phyloP scores from a whole-genome alignment of 352 stramenopile genomes.

The Phytophthora ohioensis region DNA sequence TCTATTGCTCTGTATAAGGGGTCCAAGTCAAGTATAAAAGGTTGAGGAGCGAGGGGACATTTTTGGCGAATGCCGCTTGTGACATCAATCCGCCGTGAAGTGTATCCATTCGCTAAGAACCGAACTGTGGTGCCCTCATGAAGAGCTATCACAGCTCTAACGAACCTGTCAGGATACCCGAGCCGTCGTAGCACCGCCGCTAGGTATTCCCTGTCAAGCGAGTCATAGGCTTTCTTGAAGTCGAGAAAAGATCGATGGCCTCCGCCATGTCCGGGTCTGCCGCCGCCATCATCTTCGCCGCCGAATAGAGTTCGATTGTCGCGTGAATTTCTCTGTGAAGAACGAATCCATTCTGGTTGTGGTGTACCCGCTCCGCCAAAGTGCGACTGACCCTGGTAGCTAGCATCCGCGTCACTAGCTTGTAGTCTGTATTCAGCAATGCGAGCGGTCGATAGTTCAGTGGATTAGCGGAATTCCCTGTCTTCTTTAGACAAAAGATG shows the following conservation, averaged over 20 bases:
- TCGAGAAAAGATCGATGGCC: neutral
- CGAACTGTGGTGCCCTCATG: neutral
- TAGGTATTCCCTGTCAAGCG: neutral
- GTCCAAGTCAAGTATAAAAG: neutral
- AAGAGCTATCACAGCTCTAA: too few relatives aligned
- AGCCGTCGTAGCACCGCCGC: neutral
- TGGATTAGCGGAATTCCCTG: neutral
- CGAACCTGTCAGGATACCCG: too few relatives aligned
- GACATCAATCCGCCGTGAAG: neutral
- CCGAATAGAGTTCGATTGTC: neutral
- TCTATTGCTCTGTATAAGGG: neutral
- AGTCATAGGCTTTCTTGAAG: neutral
- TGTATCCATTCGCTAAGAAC: neutral
- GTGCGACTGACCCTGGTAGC: neutral
- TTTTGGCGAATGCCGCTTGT: neutral
- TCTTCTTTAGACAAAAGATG: neutral
- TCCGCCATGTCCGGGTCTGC: neutral
- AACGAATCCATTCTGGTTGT: neutral
- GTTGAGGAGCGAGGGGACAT: neutral
- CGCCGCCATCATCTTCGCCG: too few relatives aligned
- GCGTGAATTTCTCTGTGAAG: neutral
- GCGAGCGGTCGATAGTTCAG: neutral
- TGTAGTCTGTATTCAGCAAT: neutral
- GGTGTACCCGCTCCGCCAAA: neutral
- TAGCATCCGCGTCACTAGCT: neutral